Evolutionary conservation across 805 yeast genomes (phyloP).

Genomic region (Cyberlindnera galapagoensis): DNA sequence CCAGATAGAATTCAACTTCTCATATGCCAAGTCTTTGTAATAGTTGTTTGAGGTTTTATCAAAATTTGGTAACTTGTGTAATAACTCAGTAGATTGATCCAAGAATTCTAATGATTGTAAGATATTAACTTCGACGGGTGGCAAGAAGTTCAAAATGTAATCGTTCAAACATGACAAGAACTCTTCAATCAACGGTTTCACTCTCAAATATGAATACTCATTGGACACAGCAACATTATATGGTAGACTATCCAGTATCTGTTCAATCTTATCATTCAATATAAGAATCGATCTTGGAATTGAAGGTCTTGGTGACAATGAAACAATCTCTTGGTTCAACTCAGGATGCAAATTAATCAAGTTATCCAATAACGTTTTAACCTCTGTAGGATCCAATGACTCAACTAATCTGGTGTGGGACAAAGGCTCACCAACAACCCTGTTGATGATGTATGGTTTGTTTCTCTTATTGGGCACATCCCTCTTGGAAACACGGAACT

Average conservation of each 20-base stretch:
- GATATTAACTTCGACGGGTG: constrained; percentile 55
- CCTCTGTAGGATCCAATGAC: constrained; percentile 50
- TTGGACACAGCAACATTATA: constrained; percentile 66
- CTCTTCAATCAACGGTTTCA: constrained; percentile 60
- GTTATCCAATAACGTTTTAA: constrained; percentile 45
- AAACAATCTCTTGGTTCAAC: constrained; percentile 41
- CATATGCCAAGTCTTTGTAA: constrained; percentile 45
- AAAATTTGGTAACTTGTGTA: constrained; percentile 65
- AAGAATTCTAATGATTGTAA: constrained; percentile 54
- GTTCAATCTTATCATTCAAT: constrained; percentile 34
- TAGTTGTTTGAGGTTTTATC: constrained; percentile 37
- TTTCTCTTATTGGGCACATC: constrained; percentile 1
- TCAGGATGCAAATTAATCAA: constrained; percentile 60
- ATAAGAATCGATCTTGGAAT: constrained; percentile 44
- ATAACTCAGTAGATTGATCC: constrained; percentile 50
- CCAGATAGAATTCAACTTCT: constrained; percentile 57
- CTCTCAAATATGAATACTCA: constrained; percentile 73
- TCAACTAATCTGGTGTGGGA: constrained; percentile 64
- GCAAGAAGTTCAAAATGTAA: constrained; percentile 63
- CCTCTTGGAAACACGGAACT: constrained; percentile 2
- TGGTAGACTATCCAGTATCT: constrained; percentile 50
- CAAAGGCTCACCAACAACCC: constrained; percentile 49
- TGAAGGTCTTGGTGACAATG: constrained; percentile 52
- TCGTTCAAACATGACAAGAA: constrained; percentile 68
- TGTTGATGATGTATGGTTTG: constrained; percentile 2